phyloP scores from a whole-genome alignment of 805 yeast species.

The Cyberlindnera petersonii region DNA sequence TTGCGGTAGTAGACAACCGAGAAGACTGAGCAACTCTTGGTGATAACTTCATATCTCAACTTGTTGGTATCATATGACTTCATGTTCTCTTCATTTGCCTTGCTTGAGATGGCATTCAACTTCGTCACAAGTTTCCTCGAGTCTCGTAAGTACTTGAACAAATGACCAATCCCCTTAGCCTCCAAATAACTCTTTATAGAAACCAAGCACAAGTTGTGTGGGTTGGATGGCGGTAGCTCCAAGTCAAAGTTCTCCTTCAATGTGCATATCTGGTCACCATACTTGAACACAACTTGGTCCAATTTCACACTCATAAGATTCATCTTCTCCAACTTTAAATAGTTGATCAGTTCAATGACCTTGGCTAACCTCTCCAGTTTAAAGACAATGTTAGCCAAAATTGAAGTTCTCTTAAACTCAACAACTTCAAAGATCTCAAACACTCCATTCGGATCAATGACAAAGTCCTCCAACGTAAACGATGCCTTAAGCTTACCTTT shows the following conservation, averaged over 20 bases:
- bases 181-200: constrained; percentile 24
- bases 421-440: constrained; percentile 21
- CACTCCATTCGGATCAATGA: constrained; percentile 18
- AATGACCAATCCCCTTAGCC: constrained; percentile 19
- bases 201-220: constrained; percentile 23
- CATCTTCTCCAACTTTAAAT: constrained; percentile 21
- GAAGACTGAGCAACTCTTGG: constrained; percentile 20
- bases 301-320: constrained; percentile 24
- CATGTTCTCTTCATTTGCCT: constrained; percentile 6
- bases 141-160: constrained; percentile 22
- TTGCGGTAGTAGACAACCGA: constrained; percentile 19
- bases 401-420: constrained; percentile 16
- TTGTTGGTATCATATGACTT: not conserved
- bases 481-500: constrained; percentile 31
- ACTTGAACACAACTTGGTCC: constrained; percentile 26
- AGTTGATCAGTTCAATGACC: constrained; percentile 24
- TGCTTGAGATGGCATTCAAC: constrained; percentile 12
- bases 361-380: constrained; percentile 24
- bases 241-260: constrained; percentile 22
- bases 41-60: constrained; percentile 20
- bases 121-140: constrained; percentile 21
- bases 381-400: constrained; percentile 16
- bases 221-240: constrained; percentile 24
- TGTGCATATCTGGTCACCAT: constrained; percentile 23
- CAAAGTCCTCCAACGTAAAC: constrained; percentile 20